These are phyloP conservation scores for Zasmidium citrigriseum DNA, from an alignment of 2,329 filamentous ascomycete genomes.

Conservation along the genomic window DNA sequence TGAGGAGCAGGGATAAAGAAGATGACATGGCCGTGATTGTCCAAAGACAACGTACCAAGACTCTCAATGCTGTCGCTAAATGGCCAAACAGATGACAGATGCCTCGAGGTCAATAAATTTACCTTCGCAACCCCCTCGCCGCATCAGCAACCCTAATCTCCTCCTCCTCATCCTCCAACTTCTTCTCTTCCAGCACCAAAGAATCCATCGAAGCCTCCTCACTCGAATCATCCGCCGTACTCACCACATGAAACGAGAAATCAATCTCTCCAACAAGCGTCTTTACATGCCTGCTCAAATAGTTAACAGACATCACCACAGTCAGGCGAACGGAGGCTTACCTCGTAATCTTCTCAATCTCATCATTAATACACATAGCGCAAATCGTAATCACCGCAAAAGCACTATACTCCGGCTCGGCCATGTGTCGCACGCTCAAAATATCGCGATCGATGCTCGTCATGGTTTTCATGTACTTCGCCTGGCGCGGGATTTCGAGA, in stretches of 20 bases:
- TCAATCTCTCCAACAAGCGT: constrained; percentile 70
- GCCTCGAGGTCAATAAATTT: too few species aligned
- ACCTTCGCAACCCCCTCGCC: too few species aligned
- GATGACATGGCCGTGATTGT: too few species aligned
- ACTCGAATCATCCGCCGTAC: constrained; percentile 30
- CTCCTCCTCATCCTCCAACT: constrained; percentile 31
- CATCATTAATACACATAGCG: constrained; percentile 66
- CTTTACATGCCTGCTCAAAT: constrained; percentile 57
- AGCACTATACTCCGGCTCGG: constrained; percentile 69
- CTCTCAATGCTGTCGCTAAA: too few species aligned
- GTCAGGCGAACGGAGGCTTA: constrained; percentile 35
- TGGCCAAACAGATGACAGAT: too few species aligned
- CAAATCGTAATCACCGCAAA: constrained; percentile 74
- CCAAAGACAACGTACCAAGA: too few species aligned
- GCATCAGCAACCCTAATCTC: too few species aligned
- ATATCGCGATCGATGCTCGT: constrained; percentile 62
- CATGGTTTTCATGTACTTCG: constrained; percentile 59
- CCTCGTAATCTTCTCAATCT: constrained; percentile 62
- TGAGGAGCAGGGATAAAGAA: too few species aligned
- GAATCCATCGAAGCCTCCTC: constrained; percentile 27
- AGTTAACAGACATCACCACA: constrained; percentile 62
- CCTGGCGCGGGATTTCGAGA: constrained; percentile 62
- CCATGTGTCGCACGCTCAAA: constrained; percentile 58
- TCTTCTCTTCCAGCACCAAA: constrained; percentile 46
- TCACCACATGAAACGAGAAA: constrained; percentile 64